Evolutionary conservation across 2,329 filamentous ascomycete species (phyloP).

Genomic region (Diaporthe eres): DNA sequence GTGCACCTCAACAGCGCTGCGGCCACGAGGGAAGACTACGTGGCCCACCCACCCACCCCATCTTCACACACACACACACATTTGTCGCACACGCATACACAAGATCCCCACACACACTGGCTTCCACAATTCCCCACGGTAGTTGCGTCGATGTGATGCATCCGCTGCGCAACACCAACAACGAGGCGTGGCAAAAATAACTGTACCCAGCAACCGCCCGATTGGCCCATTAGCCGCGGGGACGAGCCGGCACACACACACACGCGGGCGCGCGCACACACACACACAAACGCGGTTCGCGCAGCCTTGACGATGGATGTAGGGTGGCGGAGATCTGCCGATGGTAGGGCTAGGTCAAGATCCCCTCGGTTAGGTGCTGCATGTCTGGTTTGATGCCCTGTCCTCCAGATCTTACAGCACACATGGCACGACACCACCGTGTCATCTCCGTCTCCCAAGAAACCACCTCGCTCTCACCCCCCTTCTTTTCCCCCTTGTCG

Average conservation of each 20-base stretch:
- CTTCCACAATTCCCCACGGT: background rate
- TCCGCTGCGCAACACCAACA: background rate
- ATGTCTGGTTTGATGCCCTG: conserved; percentile 19
- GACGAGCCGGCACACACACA: background rate
- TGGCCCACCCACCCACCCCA: conserved; percentile 15
- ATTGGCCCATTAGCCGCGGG: conserved; percentile 34
- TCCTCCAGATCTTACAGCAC: conserved; percentile 10
- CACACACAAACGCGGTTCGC: conserved; percentile 1
- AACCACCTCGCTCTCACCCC: background rate
- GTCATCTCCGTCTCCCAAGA: background rate
- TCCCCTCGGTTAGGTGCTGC: background rate
- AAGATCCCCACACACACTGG: background rate
- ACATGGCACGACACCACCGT: conserved; percentile 13
- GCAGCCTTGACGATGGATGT: background rate
- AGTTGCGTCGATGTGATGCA: conserved; percentile 14
- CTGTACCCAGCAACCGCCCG: conserved; percentile 4
- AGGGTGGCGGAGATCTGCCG: conserved; percentile 22
- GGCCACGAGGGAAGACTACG: conserved; percentile 21
- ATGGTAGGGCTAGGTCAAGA: conserved; percentile 31
- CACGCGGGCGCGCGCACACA: background rate
- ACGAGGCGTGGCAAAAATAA: conserved; percentile 30
- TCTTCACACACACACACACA: background rate
- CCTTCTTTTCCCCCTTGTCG: background rate
- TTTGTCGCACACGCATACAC: background rate
- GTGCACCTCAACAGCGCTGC: conserved; percentile 8